Evolutionary conservation across 106 monocot genomes (phyloP).

Genomic region (Allium sativum): DNA sequence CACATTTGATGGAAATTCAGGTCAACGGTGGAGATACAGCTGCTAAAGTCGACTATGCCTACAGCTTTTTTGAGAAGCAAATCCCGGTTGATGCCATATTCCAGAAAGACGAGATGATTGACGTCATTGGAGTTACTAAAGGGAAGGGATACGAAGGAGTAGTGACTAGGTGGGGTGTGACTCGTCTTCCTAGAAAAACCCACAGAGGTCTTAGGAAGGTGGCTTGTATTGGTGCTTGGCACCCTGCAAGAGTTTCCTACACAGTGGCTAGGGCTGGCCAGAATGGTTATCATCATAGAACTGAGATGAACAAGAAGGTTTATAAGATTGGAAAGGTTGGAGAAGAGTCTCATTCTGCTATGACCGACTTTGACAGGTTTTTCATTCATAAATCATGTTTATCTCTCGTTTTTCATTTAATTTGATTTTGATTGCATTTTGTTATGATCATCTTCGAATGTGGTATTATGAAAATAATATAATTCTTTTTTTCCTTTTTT

Average conservation of each 20-base stretch:
- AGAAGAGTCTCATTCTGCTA: conserved; percentile 38
- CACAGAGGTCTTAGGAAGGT: conserved; percentile 60
- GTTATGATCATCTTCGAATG: too few species aligned
- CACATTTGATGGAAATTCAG: conserved; percentile 65
- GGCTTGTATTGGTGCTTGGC: conserved; percentile 72
- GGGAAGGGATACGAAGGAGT: conserved; percentile 68
- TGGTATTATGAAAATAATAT: neutral
- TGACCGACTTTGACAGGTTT: conserved; percentile 53
- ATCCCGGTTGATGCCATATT: conserved; percentile 46
- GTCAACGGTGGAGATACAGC: conserved; percentile 42
- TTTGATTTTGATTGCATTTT: neutral
- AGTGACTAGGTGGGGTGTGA: conserved; percentile 67
- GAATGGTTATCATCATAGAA: conserved; percentile 65
- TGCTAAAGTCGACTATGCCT: conserved; percentile 55
- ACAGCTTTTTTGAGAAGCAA: conserved; percentile 53
- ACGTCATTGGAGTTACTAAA: conserved; percentile 55
- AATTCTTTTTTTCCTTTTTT: neutral
- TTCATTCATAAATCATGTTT: neutral
- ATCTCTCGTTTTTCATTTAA: neutral
- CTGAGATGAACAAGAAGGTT: conserved; percentile 66
- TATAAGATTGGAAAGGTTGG: conserved; percentile 48
- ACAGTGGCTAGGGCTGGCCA: conserved; percentile 66
- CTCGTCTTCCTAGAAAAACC: conserved; percentile 57
- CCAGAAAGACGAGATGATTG: conserved; percentile 65
- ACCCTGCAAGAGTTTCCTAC: conserved; percentile 59